phyloP scores from a whole-genome alignment of 1,284 basidiomycete genomes.

The Vanrija humicola region DNA sequence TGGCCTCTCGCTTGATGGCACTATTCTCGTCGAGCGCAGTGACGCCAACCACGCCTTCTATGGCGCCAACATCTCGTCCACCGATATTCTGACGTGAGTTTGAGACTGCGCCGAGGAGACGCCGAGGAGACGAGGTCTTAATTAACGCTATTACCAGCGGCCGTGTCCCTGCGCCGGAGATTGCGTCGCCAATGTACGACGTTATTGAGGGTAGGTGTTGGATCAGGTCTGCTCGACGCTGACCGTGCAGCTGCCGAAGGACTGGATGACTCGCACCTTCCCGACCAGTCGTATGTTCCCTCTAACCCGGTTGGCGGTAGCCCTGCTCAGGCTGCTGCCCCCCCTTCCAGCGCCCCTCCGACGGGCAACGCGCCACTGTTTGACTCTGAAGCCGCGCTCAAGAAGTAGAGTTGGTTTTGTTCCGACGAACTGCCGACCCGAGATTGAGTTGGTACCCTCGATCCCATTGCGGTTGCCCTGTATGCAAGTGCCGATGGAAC shows the following conservation, averaged over 20 bases:
- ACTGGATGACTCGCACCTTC: conserved; percentile 62
- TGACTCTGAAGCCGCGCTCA: conserved; percentile 7
- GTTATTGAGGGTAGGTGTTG: conserved; percentile 68
- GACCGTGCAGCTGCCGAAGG: conserved; percentile 49
- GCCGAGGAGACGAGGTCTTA: neutral
- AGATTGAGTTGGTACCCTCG: too few species aligned
- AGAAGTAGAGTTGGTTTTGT: too few species aligned
- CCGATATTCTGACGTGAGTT: conserved; percentile 67
- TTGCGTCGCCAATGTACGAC: conserved; percentile 88
- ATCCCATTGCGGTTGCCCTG: too few species aligned
- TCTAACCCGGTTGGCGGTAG: conserved; percentile 35
- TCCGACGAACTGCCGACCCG: neutral
- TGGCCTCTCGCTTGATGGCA: conserved; percentile 91
- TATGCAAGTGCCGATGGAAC: too few species aligned
- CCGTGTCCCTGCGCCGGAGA: conserved; percentile 91
- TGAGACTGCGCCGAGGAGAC: too few species aligned
- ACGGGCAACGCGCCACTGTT: conserved; percentile 1
- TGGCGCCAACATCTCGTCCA: conserved; percentile 81
- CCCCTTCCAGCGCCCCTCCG: neutral
- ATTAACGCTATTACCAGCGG: conserved; percentile 54
- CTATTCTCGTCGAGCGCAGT: conserved; percentile 88
- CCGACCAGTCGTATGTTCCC: conserved; percentile 76
- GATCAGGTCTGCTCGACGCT: conserved; percentile 37
- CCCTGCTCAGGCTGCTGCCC: neutral
- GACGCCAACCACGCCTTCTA: conserved; percentile 95